Evolutionary conservation across 73 alveolate genomes (phyloP).

Genomic region (Symbiodinium pilosum): DNA sequence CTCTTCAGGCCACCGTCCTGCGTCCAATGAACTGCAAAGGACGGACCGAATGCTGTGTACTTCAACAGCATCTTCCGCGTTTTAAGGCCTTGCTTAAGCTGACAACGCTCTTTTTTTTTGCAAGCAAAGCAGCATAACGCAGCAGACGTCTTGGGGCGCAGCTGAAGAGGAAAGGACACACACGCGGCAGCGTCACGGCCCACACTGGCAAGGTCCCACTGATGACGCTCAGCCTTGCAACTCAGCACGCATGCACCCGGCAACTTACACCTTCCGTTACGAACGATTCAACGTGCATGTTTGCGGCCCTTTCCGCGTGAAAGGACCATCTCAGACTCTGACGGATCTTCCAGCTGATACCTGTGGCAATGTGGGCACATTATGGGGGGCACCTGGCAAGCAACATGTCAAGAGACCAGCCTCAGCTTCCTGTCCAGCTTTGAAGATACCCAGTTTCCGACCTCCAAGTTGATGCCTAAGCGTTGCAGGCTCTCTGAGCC

Average conservation of each 20-base stretch:
- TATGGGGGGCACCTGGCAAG: background rate
- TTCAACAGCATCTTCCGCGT: slow-evolving; percentile 89
- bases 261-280: no score
- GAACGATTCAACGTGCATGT: no score
- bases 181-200: slow-evolving; percentile 69
- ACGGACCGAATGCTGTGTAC: slow-evolving; percentile 90
- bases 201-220: slow-evolving; percentile 80
- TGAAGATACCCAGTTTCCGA: slow-evolving; percentile 79
- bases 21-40: slow-evolving; percentile 94
- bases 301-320: no score
- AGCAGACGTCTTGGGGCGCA: background rate
- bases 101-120: no score
- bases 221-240: slow-evolving; percentile 87
- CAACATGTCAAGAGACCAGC: background rate
- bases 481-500: no score
- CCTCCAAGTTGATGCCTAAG: slow-evolving; percentile 36
- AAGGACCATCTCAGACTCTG: background rate
- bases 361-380: background rate
- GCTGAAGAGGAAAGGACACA: slow-evolving; percentile 87
- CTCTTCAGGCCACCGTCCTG: background rate
- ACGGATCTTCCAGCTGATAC: slow-evolving; percentile 68
- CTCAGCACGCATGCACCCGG: no score
- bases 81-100: slow-evolving; percentile 45
- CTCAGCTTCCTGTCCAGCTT: slow-evolving; percentile 82
- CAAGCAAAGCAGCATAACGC: no score